Evolutionary conservation across 352 stramenopile genomes (phyloP).

Genomic region (Phytophthora rubi): DNA sequence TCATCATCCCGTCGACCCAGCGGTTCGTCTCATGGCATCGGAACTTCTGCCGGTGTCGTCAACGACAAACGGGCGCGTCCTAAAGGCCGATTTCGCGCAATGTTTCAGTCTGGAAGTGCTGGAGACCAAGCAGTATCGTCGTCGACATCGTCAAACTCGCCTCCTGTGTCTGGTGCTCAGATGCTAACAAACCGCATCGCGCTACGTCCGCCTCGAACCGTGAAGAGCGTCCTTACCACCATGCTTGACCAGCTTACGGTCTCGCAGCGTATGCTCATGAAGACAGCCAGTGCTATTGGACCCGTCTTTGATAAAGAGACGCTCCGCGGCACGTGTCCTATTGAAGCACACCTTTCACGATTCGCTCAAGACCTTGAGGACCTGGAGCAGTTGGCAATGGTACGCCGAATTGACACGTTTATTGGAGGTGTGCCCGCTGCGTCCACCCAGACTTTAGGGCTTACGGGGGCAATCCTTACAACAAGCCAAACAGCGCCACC

Average conservation of each 20-base stretch:
- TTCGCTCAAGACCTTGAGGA: conserved; percentile 78
- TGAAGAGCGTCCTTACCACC: conserved; percentile 87
- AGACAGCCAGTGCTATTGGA: conserved; percentile 85
- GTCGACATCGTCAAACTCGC: conserved; percentile 17
- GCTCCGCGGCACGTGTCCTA: conserved; percentile 70
- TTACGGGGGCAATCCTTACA: conserved; percentile 13
- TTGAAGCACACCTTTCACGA: conserved; percentile 69
- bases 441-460: conserved; percentile 25
- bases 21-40: conserved; percentile 49
- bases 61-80: conserved; percentile 39
- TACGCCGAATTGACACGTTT: conserved; percentile 80
- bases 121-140: conserved; percentile 24
- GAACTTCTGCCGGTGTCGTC: conserved; percentile 33
- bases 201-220: conserved; percentile 67
- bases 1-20: conserved; percentile 68
- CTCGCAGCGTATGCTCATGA: conserved; percentile 88
- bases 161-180: conserved; percentile 19
- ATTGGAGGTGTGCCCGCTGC: conserved; percentile 62
- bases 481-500: conserved; percentile 29
- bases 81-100: conserved; percentile 62
- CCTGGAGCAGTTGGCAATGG: conserved; percentile 77
- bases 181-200: conserved; percentile 79
- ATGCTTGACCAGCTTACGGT: conserved; percentile 84
- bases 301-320: conserved; percentile 79
- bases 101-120: conserved; percentile 55